phyloP scores from a whole-genome alignment of 768 basidiomycete genomes.

The Leccinum incarnatum region DNA sequence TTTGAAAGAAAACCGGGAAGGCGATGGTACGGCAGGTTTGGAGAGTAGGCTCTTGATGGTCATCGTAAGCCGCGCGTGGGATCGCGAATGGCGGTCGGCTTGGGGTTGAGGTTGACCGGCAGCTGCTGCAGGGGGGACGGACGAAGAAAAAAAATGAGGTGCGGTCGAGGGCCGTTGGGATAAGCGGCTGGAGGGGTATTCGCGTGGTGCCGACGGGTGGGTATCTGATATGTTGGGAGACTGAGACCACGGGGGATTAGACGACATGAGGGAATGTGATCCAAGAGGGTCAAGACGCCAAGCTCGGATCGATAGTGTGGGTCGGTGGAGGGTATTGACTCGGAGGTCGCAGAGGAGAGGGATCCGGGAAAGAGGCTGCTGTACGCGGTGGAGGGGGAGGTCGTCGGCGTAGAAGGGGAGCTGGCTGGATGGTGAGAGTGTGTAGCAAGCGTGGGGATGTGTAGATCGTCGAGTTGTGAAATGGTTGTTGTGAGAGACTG shows the following conservation, averaged over 20 bases:
- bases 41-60: conserved; percentile 37
- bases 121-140: background rate
- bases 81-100: conserved; percentile 10
- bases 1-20: conserved; percentile 20
- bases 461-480: conserved; percentile 13
- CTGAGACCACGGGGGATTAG: conserved; percentile 15
- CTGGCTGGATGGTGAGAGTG: conserved; percentile 10
- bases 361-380: conserved; percentile 21
- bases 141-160: conserved; percentile 4
- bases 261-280: conserved; percentile 16
- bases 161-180: conserved; percentile 20
- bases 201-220: conserved; percentile 6
- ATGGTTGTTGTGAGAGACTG: conserved; percentile 16
- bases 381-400: conserved; percentile 23
- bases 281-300: conserved; percentile 5
- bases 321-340: conserved; percentile 15
- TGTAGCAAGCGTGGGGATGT: background rate
- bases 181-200: background rate
- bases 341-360: conserved; percentile 26
- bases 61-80: conserved; percentile 18
- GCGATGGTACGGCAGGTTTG: conserved; percentile 17
- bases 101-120: background rate
- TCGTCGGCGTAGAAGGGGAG: conserved; percentile 25
- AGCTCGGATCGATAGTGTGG: conserved; percentile 17
- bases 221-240: conserved; percentile 22